These are phyloP conservation scores for Sordariomycetes sp. DNA, from an alignment of 2,329 filamentous ascomycete genomes.

Conservation along the genomic window DNA sequence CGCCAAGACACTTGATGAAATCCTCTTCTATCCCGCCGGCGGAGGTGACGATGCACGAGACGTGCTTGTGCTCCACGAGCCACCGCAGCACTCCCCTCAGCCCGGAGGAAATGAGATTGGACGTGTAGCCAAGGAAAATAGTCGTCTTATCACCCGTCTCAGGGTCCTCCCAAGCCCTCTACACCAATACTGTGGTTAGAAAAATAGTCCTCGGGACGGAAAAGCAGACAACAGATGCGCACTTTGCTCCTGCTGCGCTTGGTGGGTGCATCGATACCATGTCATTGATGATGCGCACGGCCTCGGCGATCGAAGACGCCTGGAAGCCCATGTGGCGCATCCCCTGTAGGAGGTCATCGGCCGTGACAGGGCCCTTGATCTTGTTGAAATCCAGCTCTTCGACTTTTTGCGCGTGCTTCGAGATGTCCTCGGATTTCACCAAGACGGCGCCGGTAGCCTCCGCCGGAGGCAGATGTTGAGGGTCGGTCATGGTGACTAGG, in stretches of 20 bases:
- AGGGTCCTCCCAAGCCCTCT: constrained; percentile 68
- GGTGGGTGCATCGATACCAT: constrained; percentile 53
- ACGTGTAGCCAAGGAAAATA: constrained; percentile 95
- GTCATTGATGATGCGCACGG: constrained; percentile 81
- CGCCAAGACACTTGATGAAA: constrained; percentile 93
- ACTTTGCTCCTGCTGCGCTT: not conserved
- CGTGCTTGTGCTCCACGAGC: constrained; percentile 82
- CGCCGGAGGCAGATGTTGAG: constrained; percentile 32
- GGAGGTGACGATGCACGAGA: constrained; percentile 88
- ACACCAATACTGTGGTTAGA: constrained; percentile 5
- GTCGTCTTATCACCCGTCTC: constrained; percentile 72
- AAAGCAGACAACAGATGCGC: not conserved
- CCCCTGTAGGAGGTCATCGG: constrained; percentile 66
- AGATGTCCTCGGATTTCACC: constrained; percentile 70
- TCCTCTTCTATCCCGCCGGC: constrained; percentile 95
- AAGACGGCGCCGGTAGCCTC: constrained; percentile 70
- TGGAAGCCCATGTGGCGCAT: constrained; percentile 78
- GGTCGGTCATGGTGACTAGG: constrained; percentile 5
- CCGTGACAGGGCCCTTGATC: constrained; percentile 65
- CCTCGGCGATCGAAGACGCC: constrained; percentile 64
- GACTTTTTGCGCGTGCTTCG: constrained; percentile 65
- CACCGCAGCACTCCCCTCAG: constrained; percentile 84
- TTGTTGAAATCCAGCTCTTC: constrained; percentile 88
- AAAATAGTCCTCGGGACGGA: not conserved
- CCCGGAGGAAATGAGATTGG: constrained; percentile 93